Percentiles rank a stretch among this genome's conserved stretches.
phyloP scores from a whole-genome alignment of 768 basidiomycete genomes.

The Suillus placidus region DNA sequence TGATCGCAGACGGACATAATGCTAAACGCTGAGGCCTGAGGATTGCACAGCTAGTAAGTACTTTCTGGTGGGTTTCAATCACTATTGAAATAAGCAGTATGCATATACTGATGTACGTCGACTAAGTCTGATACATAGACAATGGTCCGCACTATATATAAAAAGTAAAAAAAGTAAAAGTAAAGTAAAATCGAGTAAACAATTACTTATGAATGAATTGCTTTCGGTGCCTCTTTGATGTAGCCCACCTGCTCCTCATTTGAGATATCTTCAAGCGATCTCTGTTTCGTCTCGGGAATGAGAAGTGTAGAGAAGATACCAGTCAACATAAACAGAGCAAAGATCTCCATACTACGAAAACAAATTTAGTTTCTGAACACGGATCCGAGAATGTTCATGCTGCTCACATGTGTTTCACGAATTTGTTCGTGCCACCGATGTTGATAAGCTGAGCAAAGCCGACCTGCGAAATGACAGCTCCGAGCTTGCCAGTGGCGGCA shows the following conservation, averaged over 20 bases:
- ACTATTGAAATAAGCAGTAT: neutral
- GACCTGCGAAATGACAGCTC: constrained; percentile 80
- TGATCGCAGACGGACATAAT: neutral
- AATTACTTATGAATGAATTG: neutral
- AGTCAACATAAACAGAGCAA: constrained; percentile 86
- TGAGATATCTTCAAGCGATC: constrained; percentile 70
- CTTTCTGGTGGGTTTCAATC: neutral
- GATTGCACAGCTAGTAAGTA: neutral
- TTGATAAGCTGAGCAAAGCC: constrained; percentile 71
- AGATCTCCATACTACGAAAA: constrained; percentile 63
- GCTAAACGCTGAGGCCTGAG: neutral
- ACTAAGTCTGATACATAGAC: neutral
- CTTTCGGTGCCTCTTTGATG: constrained; percentile 27
- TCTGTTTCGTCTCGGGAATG: constrained; percentile 75
- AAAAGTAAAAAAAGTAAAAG: neutral
- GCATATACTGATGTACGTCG: neutral
- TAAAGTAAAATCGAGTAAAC: neutral
- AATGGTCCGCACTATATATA: neutral
- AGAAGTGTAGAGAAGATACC: constrained; percentile 82
- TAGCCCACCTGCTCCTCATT: constrained; percentile 71
- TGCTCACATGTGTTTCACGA: constrained; percentile 70
- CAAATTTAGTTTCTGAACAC: constrained; percentile 12
- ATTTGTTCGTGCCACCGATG: constrained; percentile 64
- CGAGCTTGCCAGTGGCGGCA: constrained; percentile 81
- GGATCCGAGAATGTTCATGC: constrained; percentile 7